Evolutionary conservation across 352 stramenopile genomes (phyloP).

Genomic region (Pythium oligandrum): DNA sequence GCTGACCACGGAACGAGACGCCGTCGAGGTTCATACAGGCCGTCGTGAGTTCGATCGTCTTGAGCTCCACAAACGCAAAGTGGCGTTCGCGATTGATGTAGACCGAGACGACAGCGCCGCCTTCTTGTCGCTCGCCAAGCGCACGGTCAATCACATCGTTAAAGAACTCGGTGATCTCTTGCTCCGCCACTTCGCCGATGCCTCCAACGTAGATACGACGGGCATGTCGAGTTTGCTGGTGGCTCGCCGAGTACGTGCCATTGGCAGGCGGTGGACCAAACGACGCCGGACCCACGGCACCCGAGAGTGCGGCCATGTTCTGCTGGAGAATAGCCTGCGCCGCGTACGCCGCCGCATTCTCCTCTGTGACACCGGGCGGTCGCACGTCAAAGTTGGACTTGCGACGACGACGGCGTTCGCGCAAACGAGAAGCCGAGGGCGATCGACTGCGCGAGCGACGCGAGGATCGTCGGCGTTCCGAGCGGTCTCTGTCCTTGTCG

Average conservation of each 20-base stretch:
- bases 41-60: constrained; percentile 94
- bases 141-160: constrained; percentile 89
- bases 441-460: constrained; percentile 35
- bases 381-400: constrained; percentile 85
- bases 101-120: constrained; percentile 78
- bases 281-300: constrained; percentile 52
- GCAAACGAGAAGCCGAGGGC: constrained; percentile 17
- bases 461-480: constrained; percentile 37
- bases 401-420: constrained; percentile 39
- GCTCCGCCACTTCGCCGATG: constrained; percentile 76
- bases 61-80: constrained; percentile 98
- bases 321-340: constrained; percentile 83
- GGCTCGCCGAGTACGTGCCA: constrained; percentile 11
- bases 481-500: constrained; percentile 23
- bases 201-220: constrained; percentile 96
- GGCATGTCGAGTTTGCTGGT: constrained; percentile 94
- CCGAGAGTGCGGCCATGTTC: constrained; percentile 68
- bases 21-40: constrained; percentile 95
- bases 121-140: constrained; percentile 68
- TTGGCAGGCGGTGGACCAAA: constrained; percentile 41
- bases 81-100: constrained; percentile 96
- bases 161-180: constrained; percentile 90
- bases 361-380: constrained; percentile 71
- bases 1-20: constrained; percentile 91
- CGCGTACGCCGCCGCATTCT: constrained; percentile 78